Evolutionary conservation across 2,329 filamentous ascomycete species (phyloP).

Genomic region (Westerdykella ornata): DNA sequence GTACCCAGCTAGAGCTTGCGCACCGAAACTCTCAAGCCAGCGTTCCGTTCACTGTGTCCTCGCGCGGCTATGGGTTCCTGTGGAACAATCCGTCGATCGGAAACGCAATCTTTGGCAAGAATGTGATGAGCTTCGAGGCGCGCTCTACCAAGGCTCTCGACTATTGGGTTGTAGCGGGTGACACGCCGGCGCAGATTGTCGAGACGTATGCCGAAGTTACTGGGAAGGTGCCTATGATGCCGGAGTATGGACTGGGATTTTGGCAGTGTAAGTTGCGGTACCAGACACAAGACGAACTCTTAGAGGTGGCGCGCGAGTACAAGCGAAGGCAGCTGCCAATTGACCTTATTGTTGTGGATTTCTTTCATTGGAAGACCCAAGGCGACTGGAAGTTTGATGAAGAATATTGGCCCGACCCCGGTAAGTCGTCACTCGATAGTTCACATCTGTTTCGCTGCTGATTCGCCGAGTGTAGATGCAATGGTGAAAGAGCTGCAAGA

Average conservation of each 20-base stretch:
- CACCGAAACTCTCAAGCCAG: conserved; percentile 62
- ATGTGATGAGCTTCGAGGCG: conserved; percentile 57
- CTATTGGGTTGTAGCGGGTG: conserved; percentile 58
- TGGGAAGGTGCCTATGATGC: conserved; percentile 59
- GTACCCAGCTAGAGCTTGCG: conserved; percentile 56
- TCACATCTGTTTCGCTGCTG: not conserved
- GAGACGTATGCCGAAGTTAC: conserved; percentile 52
- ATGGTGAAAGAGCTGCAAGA: conserved; percentile 57
- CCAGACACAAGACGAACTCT: conserved; percentile 58
- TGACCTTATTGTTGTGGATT: conserved; percentile 61
- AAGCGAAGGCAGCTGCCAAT: conserved; percentile 50
- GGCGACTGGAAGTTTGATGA: conserved; percentile 63
- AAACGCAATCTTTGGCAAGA: conserved; percentile 54
- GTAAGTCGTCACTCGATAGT: conserved; percentile 2
- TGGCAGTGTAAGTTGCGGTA: conserved; percentile 64
- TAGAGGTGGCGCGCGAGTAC: conserved; percentile 56
- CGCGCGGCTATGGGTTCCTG: conserved; percentile 55
- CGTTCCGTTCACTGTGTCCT: conserved; percentile 57
- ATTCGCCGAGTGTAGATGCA: conserved; percentile 36
- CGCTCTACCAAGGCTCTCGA: conserved; percentile 53
- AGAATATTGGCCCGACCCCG: conserved; percentile 58
- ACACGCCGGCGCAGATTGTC: conserved; percentile 51
- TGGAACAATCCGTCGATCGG: conserved; percentile 63
- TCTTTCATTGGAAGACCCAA: conserved; percentile 61
- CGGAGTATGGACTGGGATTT: conserved; percentile 61